A percentile compares a stretch with the other conserved stretches of the same genome.
Conservation (phyloP, 139 green algal species). For the Klebsormidium nitens region DNA sequence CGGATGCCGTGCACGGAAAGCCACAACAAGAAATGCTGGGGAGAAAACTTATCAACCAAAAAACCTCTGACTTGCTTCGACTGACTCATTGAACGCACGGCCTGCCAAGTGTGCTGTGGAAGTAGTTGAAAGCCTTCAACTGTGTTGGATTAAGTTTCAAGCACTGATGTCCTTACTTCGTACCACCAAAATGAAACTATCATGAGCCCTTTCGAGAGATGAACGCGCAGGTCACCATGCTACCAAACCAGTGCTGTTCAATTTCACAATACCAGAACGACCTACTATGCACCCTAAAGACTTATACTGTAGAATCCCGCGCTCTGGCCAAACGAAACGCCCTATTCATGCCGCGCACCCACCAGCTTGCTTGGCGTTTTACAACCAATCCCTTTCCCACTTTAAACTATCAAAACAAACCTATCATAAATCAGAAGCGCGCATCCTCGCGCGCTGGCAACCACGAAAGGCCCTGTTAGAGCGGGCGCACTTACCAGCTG, state of each 20-base stretch:
- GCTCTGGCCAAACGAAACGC: background rate
- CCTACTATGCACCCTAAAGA: background rate
- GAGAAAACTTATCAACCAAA: slow-evolving; percentile 6
- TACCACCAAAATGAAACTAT: no score
- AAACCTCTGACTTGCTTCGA: slow-evolving; percentile 3
- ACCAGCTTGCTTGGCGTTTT: background rate
- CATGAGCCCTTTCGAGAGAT: no score
- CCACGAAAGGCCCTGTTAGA: background rate
- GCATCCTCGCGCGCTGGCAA: background rate
- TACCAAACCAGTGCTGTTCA: no score
- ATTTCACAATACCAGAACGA: background rate
- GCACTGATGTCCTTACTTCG: no score
- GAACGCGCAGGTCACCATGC: no score
- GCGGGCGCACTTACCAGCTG: slow-evolving; percentile 19
- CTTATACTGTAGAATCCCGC: background rate
- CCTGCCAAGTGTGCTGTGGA: no score
- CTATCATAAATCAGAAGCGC: background rate
- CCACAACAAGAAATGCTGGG: no score
- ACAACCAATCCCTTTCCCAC: background rate
- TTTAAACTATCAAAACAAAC: background rate
- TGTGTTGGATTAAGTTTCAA: no score
- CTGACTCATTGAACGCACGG: no score
- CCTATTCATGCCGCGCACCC: background rate
- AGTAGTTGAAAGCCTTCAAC: no score
- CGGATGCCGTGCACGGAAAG: no score